phyloP scores from a whole-genome alignment of 2,329 filamentous ascomycete species.

The Alternaria solani region DNA sequence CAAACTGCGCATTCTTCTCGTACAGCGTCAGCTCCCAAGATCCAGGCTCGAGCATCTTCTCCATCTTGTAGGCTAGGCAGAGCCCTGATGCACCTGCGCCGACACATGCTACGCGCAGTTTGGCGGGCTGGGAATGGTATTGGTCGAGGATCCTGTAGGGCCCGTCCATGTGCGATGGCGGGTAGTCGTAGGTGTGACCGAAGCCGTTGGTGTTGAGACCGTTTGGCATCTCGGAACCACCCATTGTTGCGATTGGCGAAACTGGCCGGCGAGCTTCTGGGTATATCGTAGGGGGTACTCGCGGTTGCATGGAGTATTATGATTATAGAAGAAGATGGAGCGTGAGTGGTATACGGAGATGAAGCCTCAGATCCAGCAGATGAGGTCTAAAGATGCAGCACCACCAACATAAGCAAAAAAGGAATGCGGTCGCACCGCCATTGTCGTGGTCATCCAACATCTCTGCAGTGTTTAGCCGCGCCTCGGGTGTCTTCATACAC shows the following conservation, averaged over 20 bases:
- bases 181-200: constrained; percentile 38
- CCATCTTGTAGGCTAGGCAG: constrained; percentile 47
- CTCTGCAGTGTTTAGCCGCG: constrained; percentile 43
- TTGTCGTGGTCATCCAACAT: constrained; percentile 14
- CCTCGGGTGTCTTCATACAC: constrained; percentile 23
- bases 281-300: neutral
- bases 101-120: constrained; percentile 40
- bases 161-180: constrained; percentile 40
- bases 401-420: neutral
- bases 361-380: constrained; percentile 2
- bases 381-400: constrained; percentile 5
- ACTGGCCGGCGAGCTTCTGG: neutral
- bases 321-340: neutral
- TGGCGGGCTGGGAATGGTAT: constrained; percentile 45
- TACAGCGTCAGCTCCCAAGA: constrained; percentile 43
- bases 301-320: neutral
- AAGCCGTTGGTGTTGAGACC: constrained; percentile 39
- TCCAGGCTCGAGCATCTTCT: constrained; percentile 40
- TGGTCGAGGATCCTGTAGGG: constrained; percentile 43
- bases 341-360: neutral
- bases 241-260: constrained; percentile 26
- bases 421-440: constrained; percentile 26
- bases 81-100: constrained; percentile 44
- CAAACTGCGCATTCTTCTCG: constrained; percentile 44
- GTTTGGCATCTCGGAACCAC: constrained; percentile 42